Conservation (phyloP, 2,329 filamentous ascomycete species). For the Calonectria leucothoes region DNA sequence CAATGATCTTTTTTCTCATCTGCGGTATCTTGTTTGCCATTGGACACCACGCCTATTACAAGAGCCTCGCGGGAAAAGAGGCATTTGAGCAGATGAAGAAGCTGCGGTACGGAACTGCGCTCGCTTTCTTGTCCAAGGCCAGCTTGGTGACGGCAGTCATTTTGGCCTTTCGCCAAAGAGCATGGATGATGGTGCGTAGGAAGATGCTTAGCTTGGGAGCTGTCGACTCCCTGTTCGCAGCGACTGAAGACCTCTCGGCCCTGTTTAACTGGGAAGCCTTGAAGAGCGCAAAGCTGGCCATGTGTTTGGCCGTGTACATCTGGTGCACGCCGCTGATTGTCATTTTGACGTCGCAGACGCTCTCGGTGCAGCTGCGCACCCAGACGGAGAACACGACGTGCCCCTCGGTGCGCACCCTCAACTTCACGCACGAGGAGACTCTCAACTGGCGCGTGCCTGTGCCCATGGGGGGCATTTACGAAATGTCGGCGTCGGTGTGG, state of each 20-base stretch:
- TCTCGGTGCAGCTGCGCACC: constrained; percentile 27
- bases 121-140: constrained; percentile 41
- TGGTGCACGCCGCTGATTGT: constrained; percentile 41
- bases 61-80: constrained; percentile 27
- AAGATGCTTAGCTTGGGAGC: constrained; percentile 40
- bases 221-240: constrained; percentile 41
- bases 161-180: constrained; percentile 39
- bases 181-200: constrained; percentile 42
- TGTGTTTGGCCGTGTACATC: constrained; percentile 40
- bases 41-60: constrained; percentile 41
- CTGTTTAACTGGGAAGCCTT: constrained; percentile 40
- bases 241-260: constrained; percentile 38
- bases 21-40: constrained; percentile 37
- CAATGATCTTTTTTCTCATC: constrained; percentile 38
- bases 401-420: constrained; percentile 38
- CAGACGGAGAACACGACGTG: constrained; percentile 28
- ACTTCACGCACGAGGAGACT: constrained; percentile 35
- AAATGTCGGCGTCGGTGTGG: constrained; percentile 34
- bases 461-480: constrained; percentile 21
- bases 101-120: constrained; percentile 35
- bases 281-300: constrained; percentile 38
- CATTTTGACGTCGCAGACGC: constrained; percentile 40
- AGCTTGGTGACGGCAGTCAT: constrained; percentile 40
- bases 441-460: constrained; percentile 30
- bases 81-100: constrained; percentile 36